A percentile compares a stretch with the other conserved stretches of the same genome.
These are phyloP conservation scores for Cadophora luteo-olivacea DNA, from an alignment of 2,329 filamentous ascomycete genomes.

Conservation along the genomic window DNA sequence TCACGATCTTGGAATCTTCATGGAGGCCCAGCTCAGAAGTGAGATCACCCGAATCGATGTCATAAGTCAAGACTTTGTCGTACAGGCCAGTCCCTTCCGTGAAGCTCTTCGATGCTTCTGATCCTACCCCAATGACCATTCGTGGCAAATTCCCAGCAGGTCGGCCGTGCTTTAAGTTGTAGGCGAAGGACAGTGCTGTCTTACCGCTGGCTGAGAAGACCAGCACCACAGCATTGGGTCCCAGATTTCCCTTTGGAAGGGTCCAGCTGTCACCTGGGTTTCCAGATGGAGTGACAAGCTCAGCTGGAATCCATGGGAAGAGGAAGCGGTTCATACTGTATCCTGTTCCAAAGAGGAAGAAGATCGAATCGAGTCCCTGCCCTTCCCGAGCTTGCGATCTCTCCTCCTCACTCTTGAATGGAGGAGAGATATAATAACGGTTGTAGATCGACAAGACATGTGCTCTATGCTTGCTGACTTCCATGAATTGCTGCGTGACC, in stretches of 20 bases:
- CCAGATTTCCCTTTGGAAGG: constrained; percentile 32
- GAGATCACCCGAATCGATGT: constrained; percentile 29
- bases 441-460: constrained; percentile 40
- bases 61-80: constrained; percentile 35
- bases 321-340: constrained; percentile 39
- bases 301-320: constrained; percentile 34
- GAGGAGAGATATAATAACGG: constrained; percentile 32
- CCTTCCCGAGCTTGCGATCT: constrained; percentile 24
- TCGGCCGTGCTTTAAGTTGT: constrained; percentile 35
- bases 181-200: constrained; percentile 36
- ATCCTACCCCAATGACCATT: constrained; percentile 37
- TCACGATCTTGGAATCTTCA: constrained; percentile 32
- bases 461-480: constrained; percentile 33
- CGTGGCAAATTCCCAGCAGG: constrained; percentile 29
- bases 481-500: constrained; percentile 31
- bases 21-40: constrained; percentile 28
- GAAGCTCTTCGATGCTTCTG: constrained; percentile 32
- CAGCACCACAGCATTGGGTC: constrained; percentile 33
- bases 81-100: constrained; percentile 35
- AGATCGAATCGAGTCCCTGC: constrained; percentile 34
- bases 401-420: constrained; percentile 16
- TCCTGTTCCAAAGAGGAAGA: constrained; percentile 35
- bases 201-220: constrained; percentile 39
- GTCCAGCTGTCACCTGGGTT: constrained; percentile 31
- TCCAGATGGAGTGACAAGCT: constrained; percentile 29